Conservation (phyloP, 371 early-diverging fungal genomes). For the Apophysomyces variabilis region DNA sequence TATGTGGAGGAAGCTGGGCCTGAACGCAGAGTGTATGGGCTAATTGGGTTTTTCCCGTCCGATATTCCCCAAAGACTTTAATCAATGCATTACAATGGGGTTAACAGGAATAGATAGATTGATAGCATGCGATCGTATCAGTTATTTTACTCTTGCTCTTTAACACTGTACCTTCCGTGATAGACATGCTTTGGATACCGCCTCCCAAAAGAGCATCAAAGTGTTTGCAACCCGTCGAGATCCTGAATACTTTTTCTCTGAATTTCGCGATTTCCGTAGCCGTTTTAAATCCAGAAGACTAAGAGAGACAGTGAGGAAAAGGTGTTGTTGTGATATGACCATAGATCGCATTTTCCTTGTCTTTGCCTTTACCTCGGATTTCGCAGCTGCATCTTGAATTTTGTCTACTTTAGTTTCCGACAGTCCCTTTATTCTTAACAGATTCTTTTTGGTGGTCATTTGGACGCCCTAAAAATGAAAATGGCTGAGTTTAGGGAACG, state of each 20-base stretch:
- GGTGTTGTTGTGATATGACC: too few species aligned
- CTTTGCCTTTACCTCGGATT: conserved; percentile 42
- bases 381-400: conserved; percentile 75
- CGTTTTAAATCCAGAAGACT: conserved; percentile 75
- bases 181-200: conserved; percentile 88
- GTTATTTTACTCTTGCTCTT: neutral
- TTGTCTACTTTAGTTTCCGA: conserved; percentile 92
- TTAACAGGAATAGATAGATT: too few species aligned
- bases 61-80: conserved; percentile 73
- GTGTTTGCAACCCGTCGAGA: conserved; percentile 91
- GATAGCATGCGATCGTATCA: too few species aligned
- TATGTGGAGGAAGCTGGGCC: conserved; percentile 65
- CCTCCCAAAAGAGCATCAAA: conserved; percentile 91
- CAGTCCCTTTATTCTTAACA: conserved; percentile 80
- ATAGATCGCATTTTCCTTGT: neutral
- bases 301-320: neutral
- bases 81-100: neutral
- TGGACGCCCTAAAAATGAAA: conserved; percentile 67
- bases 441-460: conserved; percentile 76
- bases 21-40: conserved; percentile 81
- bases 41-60: conserved; percentile 86
- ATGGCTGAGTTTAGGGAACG: neutral
- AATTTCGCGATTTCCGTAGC: conserved; percentile 84
- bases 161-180: conserved; percentile 67
- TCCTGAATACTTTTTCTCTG: conserved; percentile 78